Percentiles rank a stretch among this genome's conserved stretches.
Conservation (phyloP, 805 yeast species). For the Metschnikowia lachancei region DNA sequence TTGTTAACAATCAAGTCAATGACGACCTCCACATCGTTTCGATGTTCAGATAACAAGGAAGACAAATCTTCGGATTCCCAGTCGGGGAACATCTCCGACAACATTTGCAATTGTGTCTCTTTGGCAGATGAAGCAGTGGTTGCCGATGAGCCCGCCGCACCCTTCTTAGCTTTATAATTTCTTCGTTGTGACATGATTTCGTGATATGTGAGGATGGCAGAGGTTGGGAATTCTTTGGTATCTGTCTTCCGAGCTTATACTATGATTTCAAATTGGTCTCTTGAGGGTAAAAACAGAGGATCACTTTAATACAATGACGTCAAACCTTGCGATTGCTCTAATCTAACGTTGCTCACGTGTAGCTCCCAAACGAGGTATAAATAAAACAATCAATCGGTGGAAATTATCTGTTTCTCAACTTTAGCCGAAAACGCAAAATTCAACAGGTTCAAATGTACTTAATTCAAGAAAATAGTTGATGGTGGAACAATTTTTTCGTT, state of each 20-base stretch:
- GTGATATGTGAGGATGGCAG: slow-evolving; percentile 4
- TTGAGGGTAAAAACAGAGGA: slow-evolving; percentile 4
- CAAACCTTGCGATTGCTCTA: slow-evolving; percentile 4
- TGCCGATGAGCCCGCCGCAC: slow-evolving; percentile 9
- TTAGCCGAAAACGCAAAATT: slow-evolving; percentile 2
- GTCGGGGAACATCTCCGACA: slow-evolving; percentile 87
- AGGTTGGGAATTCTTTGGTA: neutral
- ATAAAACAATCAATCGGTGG: neutral
- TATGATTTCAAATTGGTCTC: slow-evolving; percentile 3
- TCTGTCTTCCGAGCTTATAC: neutral
- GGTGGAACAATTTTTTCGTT: slow-evolving; percentile 6
- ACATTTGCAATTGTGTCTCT: slow-evolving; percentile 44
- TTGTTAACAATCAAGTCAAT: slow-evolving; percentile 88
- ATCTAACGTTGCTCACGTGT: slow-evolving; percentile 4
- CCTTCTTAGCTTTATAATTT: slow-evolving; percentile 17
- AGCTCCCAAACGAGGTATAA: neutral
- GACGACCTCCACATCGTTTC: slow-evolving; percentile 71
- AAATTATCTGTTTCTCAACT: slow-evolving; percentile 3
- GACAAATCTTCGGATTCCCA: slow-evolving; percentile 87
- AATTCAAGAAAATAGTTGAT: neutral
- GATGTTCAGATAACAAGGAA: slow-evolving; percentile 70
- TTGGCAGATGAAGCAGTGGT: slow-evolving; percentile 11
- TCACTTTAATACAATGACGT: slow-evolving; percentile 9
- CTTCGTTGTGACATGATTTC: slow-evolving; percentile 22
- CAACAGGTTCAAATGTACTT: slow-evolving; percentile 1